Percentiles rank a stretch among this genome's conserved stretches.
Evolutionary conservation across 2,329 filamentous ascomycete genomes (phyloP).

Genomic region (Sclerotiophoma versabilis): DNA sequence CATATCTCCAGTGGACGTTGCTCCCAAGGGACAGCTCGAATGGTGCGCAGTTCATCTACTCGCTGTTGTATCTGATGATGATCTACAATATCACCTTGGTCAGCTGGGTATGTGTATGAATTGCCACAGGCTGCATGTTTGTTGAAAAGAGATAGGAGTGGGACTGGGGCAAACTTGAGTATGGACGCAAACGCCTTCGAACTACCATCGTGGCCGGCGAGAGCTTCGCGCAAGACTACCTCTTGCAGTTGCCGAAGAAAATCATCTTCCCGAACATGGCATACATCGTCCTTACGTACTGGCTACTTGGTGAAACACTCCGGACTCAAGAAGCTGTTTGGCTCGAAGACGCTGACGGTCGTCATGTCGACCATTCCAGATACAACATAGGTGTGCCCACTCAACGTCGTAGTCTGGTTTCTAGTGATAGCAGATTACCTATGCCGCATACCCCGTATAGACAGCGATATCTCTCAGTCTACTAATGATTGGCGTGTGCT

Average conservation of each 20-base stretch:
- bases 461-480: slow-evolving; percentile 37
- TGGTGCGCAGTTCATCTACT: slow-evolving; percentile 42
- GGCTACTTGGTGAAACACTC: slow-evolving; percentile 43
- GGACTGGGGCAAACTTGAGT: slow-evolving; percentile 41
- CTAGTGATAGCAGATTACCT: slow-evolving; percentile 28
- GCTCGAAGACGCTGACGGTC: slow-evolving; percentile 20
- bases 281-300: slow-evolving; percentile 39
- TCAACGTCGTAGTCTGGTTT: neutral
- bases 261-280: slow-evolving; percentile 41
- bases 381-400: neutral
- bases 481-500: slow-evolving; percentile 40
- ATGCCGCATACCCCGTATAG: slow-evolving; percentile 34
- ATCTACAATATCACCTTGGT: slow-evolving; percentile 43
- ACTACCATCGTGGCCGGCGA: slow-evolving; percentile 39
- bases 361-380: slow-evolving; percentile 3
- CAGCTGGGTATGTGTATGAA: slow-evolving; percentile 17
- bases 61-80: slow-evolving; percentile 40
- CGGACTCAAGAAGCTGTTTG: slow-evolving; percentile 39
- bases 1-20: neutral
- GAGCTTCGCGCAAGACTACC: slow-evolving; percentile 37
- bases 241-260: slow-evolving; percentile 41
- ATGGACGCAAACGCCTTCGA: slow-evolving; percentile 30
- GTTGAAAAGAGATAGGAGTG: slow-evolving; percentile 22
- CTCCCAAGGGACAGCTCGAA: slow-evolving; percentile 28
- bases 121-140: neutral